These are phyloP conservation scores for Wickerhamomyces rabaulensis DNA, from an alignment of 805 yeast species.

Conservation along the genomic window DNA sequence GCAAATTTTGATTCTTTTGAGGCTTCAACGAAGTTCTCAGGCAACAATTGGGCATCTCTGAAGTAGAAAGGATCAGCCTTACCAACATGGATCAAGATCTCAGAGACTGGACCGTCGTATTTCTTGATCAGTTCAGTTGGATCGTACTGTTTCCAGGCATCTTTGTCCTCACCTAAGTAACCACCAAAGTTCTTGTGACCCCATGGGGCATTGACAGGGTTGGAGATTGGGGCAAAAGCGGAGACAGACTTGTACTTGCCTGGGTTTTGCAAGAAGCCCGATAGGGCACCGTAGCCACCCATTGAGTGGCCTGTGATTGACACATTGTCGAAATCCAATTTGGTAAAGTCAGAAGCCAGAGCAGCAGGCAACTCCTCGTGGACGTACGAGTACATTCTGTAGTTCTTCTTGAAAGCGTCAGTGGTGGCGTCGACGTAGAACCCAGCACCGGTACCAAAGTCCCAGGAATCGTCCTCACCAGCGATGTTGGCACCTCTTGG, in stretches of 20 bases:
- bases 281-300: conserved; percentile 95
- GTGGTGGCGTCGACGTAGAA: conserved; percentile 84
- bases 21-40: conserved; percentile 61
- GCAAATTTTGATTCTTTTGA: conserved; percentile 53
- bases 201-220: conserved; percentile 80
- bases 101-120: conserved; percentile 47
- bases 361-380: conserved; percentile 60
- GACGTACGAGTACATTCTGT: conserved; percentile 83
- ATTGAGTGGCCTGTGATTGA: conserved; percentile 95
- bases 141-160: conserved; percentile 68
- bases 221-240: conserved; percentile 87
- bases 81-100: conserved; percentile 83
- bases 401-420: conserved; percentile 65
- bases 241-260: conserved; percentile 71
- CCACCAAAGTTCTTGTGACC: conserved; percentile 79
- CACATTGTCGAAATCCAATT: conserved; percentile 58
- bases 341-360: conserved; percentile 28
- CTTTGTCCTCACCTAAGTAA: conserved; percentile 57
- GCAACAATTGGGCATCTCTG: conserved; percentile 60
- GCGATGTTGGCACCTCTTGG: conserved; percentile 78
- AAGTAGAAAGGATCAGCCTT: conserved; percentile 66
- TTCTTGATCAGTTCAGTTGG: conserved; percentile 69
- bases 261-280: conserved; percentile 63
- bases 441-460: conserved; percentile 94
- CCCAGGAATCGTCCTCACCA: conserved; percentile 83